Evolutionary conservation across 371 early-diverging fungal species (phyloP), one percentile per base, ranked within the genome.

Genomic region (Funneliformis caledonium): DNA sequence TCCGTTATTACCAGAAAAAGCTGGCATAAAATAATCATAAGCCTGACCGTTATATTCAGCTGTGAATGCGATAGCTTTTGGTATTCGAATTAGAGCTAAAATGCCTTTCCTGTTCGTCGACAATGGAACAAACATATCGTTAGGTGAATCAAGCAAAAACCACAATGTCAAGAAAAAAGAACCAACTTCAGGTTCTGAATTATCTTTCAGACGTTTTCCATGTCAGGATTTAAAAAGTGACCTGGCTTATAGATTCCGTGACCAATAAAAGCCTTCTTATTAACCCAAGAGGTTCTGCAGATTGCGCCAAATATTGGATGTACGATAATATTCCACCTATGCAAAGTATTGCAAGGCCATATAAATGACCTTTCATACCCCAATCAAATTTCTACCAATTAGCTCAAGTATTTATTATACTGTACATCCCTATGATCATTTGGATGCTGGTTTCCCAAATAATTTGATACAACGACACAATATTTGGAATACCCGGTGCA

Each of bases 1-100:
- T 48, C 78, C 78, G 65, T 31, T 50, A 47, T 65, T 62, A 11
- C 78, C 78, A 77, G 78, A 77, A n/a, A 77, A 67, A 77, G 67
- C 50, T 9, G 78, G 78, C 78, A 77, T 77, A 47, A 77, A 77
- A 19, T 77, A 77, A 47, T 14, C 50, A 65, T 67, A 77, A 67
- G 78, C 65, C 50, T 77, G 78, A 10, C 78, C 78, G 33, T 65
- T 65, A 5, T 26, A 14, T 77, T 65, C 78, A 2, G 47, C 5
- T n/a, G 52, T 0, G 14, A 12, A 31, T 65, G 67, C 67, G 26
- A 67, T 8, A 0, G 31, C 12, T n/a, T 3, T 4, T 12, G 78
- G 78, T 67, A 65, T 31, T 10, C 78, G 78, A 31, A 77, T 50
- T 47, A 67, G 78, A 31, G 67, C 65, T 22, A 77, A 33, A 48